These are phyloP conservation scores for Solanum hybrid DNA, from an alignment of 305 asterid genomes.

Conservation along the genomic window DNA sequence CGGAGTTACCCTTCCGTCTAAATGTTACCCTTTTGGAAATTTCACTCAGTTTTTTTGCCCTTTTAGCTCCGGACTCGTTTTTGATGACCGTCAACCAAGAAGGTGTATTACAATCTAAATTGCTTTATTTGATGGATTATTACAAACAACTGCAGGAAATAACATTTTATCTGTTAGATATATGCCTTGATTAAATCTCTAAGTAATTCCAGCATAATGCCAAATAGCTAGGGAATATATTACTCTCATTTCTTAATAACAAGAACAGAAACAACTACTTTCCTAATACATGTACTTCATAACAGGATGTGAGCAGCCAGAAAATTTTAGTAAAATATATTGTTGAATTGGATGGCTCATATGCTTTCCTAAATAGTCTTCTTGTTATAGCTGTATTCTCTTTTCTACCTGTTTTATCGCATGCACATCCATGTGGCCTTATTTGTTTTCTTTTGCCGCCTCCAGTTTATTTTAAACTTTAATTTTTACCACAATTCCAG, in stretches of 20 bases:
- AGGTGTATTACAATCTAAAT: background rate
- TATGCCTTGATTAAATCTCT: background rate
- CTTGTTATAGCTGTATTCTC: background rate
- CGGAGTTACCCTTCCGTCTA: too few relatives aligned
- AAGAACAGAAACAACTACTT: background rate
- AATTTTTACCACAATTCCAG: slow-evolving; percentile 9
- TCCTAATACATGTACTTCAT: background rate
- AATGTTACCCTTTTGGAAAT: too few relatives aligned
- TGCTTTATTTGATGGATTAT: background rate
- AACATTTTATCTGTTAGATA: background rate
- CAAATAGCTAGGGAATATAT: background rate
- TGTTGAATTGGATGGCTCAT: background rate
- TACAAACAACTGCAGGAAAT: background rate
- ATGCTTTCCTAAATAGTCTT: background rate
- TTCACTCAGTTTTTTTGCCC: too few relatives aligned
- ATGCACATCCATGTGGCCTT: background rate
- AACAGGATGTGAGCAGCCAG: background rate
- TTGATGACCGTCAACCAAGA: background rate
- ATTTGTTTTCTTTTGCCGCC: background rate
- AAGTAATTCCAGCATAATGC: background rate
- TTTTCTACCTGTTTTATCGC: background rate
- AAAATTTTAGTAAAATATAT: background rate
- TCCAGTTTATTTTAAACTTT: background rate
- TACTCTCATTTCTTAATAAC: background rate
- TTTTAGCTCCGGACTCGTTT: background rate